phyloP scores from a whole-genome alignment of 345 rosid genomes.

The Adansonia digitata region DNA sequence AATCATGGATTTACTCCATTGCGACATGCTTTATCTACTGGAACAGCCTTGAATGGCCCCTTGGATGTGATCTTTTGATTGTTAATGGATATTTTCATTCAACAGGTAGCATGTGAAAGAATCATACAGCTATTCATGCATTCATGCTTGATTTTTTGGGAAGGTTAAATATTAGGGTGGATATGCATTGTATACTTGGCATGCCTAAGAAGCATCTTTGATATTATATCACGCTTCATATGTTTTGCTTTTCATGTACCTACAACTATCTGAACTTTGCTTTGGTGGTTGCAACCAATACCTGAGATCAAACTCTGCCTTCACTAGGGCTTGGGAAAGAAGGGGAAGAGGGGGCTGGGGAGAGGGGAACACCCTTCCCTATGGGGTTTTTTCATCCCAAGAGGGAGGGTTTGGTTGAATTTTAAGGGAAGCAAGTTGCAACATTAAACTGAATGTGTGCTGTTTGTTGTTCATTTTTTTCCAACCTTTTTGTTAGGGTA shows the following conservation, averaged over 20 bases:
- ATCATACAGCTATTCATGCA: not conserved
- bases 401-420: not conserved
- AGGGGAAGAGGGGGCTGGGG: not conserved
- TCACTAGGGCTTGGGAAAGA: not conserved
- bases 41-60: not conserved
- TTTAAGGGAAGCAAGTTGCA: not conserved
- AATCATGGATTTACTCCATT: not conserved
- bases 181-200: not conserved
- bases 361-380: not conserved
- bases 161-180: not conserved
- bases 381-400: not conserved
- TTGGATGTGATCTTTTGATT: not conserved
- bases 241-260: not conserved
- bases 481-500: slow-evolving; percentile 50
- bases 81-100: not conserved
- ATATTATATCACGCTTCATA: not conserved
- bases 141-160: too few relatives aligned
- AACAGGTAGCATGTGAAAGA: not conserved
- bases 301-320: not conserved
- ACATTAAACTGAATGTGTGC: not conserved
- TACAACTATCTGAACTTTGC: not conserved
- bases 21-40: not conserved
- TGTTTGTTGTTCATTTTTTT: slow-evolving; percentile 4
- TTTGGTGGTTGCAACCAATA: not conserved
- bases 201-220: not conserved